Evolutionary conservation across 805 yeast species (phyloP).

Genomic region (Starmera quercuum): DNA sequence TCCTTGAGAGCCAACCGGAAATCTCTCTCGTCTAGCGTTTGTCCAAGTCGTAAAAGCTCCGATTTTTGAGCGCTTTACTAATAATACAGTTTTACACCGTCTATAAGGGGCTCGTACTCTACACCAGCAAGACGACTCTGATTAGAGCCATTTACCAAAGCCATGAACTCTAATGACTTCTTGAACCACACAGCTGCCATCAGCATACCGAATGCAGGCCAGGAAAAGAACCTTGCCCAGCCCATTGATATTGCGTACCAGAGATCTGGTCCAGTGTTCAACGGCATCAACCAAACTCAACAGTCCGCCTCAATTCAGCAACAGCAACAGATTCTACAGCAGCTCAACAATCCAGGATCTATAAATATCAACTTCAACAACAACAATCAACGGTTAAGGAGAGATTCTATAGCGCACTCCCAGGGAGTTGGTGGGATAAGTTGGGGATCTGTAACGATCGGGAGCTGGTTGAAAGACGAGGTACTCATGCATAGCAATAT

Average conservation of each 20-base stretch:
- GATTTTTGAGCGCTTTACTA: too few relatives aligned
- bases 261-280: conserved; percentile 21
- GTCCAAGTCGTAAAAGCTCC: too few relatives aligned
- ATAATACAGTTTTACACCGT: too few relatives aligned
- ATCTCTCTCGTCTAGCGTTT: too few relatives aligned
- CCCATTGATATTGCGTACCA: conserved; percentile 32
- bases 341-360: conserved; percentile 11
- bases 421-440: conserved; percentile 98
- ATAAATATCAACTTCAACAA: conserved; percentile 4
- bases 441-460: conserved; percentile 94
- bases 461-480: conserved; percentile 94
- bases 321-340: conserved; percentile 5
- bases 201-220: conserved; percentile 21
- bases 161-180: conserved; percentile 9
- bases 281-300: neutral
- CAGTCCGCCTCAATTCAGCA: conserved; percentile 2
- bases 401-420: conserved; percentile 91
- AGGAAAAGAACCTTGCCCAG: conserved; percentile 20
- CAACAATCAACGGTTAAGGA: conserved; percentile 46
- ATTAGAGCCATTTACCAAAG: neutral
- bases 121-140: too few relatives aligned
- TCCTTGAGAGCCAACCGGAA: too few relatives aligned
- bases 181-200: conserved; percentile 22
- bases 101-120: too few relatives aligned
- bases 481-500: conserved; percentile 46